Evolutionary conservation across 371 early-diverging fungal genomes (phyloP).

Genomic region (Mortierella sp.): DNA sequence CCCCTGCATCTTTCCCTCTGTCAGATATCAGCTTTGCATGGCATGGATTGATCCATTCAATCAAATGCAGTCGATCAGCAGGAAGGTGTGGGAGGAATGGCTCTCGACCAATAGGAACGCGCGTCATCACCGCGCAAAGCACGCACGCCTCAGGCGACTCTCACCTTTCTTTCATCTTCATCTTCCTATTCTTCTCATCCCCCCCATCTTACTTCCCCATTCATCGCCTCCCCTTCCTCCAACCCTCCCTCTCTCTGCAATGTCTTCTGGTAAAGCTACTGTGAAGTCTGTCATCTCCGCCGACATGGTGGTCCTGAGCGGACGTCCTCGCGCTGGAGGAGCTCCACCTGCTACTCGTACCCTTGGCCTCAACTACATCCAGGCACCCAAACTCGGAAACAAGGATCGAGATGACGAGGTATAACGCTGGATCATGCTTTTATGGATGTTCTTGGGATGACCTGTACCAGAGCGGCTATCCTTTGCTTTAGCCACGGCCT

Average conservation of each 20-base stretch:
- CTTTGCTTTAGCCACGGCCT: too few relatives aligned
- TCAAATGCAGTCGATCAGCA: not conserved
- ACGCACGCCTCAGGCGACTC: not conserved
- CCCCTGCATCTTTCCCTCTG: too few relatives aligned
- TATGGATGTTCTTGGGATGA: too few relatives aligned
- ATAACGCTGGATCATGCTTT: not conserved
- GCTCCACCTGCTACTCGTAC: conserved; percentile 88
- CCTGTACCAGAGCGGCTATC: too few relatives aligned
- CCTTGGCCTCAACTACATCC: conserved; percentile 84
- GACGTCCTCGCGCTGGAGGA: conserved; percentile 79
- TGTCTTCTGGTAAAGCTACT: conserved; percentile 61
- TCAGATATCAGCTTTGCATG: too few relatives aligned
- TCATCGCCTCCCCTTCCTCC: not conserved
- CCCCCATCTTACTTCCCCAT: conserved; percentile 4
- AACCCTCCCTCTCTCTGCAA: conserved; percentile 8
- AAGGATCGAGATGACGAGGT: conserved; percentile 87
- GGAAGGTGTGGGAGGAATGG: not conserved
- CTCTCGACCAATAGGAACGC: conserved; percentile 38
- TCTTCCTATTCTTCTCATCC: conserved; percentile 8
- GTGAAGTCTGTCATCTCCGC: conserved; percentile 93
- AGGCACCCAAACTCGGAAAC: conserved; percentile 88
- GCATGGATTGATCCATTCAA: too few relatives aligned
- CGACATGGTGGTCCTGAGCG: conserved; percentile 90
- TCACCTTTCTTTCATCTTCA: conserved; percentile 12
- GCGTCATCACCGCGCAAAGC: conserved; percentile 26